phyloP scores from a whole-genome alignment of 2,329 filamentous ascomycete species.

The Ceratocystis diversiconidia region DNA sequence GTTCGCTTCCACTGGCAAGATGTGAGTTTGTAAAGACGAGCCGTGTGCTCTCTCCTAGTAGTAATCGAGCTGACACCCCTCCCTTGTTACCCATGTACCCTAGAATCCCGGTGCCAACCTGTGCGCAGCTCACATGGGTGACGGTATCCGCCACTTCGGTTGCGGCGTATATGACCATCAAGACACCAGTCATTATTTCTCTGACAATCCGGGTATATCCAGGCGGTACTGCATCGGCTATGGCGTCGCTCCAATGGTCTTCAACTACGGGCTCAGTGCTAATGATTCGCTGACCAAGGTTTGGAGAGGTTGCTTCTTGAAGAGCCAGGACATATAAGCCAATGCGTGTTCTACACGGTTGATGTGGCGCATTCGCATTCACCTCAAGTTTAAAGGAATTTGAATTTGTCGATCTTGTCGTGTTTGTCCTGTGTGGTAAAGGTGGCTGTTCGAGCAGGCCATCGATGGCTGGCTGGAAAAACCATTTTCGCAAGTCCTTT shows the following conservation, averaged over 20 bases:
- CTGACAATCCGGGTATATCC: constrained; percentile 66
- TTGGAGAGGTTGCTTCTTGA: constrained; percentile 84
- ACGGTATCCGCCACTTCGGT: constrained; percentile 60
- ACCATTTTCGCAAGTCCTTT: constrained; percentile 80
- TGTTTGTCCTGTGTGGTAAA: constrained; percentile 7
- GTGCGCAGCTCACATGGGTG: constrained; percentile 66
- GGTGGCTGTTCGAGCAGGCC: constrained; percentile 19
- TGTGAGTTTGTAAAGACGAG: constrained; percentile 87
- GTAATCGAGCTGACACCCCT: constrained; percentile 63
- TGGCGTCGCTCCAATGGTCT: constrained; percentile 65
- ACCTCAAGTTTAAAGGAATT: constrained; percentile 15
- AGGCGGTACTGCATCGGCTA: constrained; percentile 57
- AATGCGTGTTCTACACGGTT: constrained; percentile 29
- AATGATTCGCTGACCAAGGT: constrained; percentile 64
- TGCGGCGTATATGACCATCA: constrained; percentile 75
- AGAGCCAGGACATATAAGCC: constrained; percentile 81
- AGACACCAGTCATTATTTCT: constrained; percentile 73
- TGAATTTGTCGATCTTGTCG: constrained; percentile 5
- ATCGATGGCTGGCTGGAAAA: constrained; percentile 39
- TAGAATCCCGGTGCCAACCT: constrained; percentile 76
- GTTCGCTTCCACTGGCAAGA: constrained; percentile 73
- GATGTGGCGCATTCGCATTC: constrained; percentile 6
- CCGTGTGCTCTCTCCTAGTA: constrained; percentile 79
- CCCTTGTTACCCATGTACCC: constrained; percentile 97
- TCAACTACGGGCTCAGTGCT: constrained; percentile 55